phyloP scores from a whole-genome alignment of 176 grass and related monocot species.

The Calamus simplicifolius region DNA sequence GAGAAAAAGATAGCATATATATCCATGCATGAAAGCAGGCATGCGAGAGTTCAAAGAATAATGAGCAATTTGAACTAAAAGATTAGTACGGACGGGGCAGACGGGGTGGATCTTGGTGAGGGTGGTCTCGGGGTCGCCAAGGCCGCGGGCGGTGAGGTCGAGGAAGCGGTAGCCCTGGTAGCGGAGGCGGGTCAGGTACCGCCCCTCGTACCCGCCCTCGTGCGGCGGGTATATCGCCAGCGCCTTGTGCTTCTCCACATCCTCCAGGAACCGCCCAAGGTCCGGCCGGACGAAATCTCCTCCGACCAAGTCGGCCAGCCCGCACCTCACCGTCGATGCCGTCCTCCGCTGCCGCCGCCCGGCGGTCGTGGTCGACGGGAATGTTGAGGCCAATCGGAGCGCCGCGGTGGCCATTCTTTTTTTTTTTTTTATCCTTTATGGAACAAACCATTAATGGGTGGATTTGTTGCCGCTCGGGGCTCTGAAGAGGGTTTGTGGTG shows the following conservation, averaged over 20 bases:
- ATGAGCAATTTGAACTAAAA: not conserved
- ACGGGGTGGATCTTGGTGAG: slow-evolving; percentile 93
- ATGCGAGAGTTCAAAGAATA: too few species aligned
- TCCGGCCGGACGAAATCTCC: slow-evolving; percentile 68
- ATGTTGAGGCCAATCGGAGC: slow-evolving; percentile 25
- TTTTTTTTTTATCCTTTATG: too few species aligned
- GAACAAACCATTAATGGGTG: too few species aligned
- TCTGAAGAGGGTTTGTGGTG: too few species aligned
- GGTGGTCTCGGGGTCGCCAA: slow-evolving; percentile 76
- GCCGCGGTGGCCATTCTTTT: slow-evolving; percentile 5
- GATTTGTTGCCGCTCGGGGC: too few species aligned
- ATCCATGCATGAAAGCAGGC: too few species aligned
- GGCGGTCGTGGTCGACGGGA: slow-evolving; percentile 6
- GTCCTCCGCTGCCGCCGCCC: slow-evolving; percentile 12
- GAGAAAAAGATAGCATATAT: too few species aligned
- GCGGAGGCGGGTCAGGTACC: slow-evolving; percentile 74
- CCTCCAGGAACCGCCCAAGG: slow-evolving; percentile 60
- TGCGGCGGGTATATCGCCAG: slow-evolving; percentile 81
- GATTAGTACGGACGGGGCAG: slow-evolving; percentile 41
- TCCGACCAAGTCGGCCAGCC: slow-evolving; percentile 50
- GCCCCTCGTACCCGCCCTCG: slow-evolving; percentile 94
- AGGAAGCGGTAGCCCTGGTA: slow-evolving; percentile 86
- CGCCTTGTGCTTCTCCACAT: slow-evolving; percentile 86
- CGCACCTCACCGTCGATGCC: slow-evolving; percentile 15
- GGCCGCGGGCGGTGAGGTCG: slow-evolving; percentile 69